Evolutionary conservation across 495 filamentous ascomycete species (phyloP).

Genomic region (Hypoxylon crocopeplum): DNA sequence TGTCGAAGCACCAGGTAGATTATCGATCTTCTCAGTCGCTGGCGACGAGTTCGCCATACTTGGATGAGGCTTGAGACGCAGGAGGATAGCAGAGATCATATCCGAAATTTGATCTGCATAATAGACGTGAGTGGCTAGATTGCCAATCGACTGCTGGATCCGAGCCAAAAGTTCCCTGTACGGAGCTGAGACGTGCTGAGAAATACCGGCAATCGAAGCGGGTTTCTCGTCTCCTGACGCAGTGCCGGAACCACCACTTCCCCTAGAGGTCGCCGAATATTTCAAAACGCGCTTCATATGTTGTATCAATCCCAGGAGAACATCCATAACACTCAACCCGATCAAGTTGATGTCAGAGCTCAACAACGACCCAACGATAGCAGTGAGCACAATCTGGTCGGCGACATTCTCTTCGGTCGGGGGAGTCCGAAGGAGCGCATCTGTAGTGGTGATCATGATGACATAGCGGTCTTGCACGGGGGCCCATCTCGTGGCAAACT

Average conservation of each 20-base stretch:
- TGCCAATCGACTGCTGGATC: slow-evolving; percentile 78
- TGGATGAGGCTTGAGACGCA: slow-evolving; percentile 71
- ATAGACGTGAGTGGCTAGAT: slow-evolving; percentile 91
- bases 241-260: slow-evolving; percentile 39
- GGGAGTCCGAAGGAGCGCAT: slow-evolving; percentile 68
- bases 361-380: slow-evolving; percentile 79
- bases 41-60: slow-evolving; percentile 48
- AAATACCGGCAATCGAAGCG: slow-evolving; percentile 30
- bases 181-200: slow-evolving; percentile 37
- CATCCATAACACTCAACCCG: slow-evolving; percentile 91
- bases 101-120: slow-evolving; percentile 93
- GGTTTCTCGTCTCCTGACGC: slow-evolving; percentile 30
- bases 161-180: slow-evolving; percentile 65
- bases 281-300: slow-evolving; percentile 79
- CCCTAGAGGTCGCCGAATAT: slow-evolving; percentile 58
- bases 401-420: slow-evolving; percentile 70
- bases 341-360: slow-evolving; percentile 90
- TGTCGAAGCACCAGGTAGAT: slow-evolving; percentile 37
- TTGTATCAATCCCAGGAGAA: slow-evolving; percentile 79
- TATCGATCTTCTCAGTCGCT: slow-evolving; percentile 48
- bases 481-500: slow-evolving; percentile 79
- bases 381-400: slow-evolving; percentile 73
- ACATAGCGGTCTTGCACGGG: slow-evolving; percentile 91
- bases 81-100: slow-evolving; percentile 81
- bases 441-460: slow-evolving; percentile 80